These are phyloP conservation scores for Yamadazyma scolyti DNA, from an alignment of 805 yeast genomes.

Conservation along the genomic window DNA sequence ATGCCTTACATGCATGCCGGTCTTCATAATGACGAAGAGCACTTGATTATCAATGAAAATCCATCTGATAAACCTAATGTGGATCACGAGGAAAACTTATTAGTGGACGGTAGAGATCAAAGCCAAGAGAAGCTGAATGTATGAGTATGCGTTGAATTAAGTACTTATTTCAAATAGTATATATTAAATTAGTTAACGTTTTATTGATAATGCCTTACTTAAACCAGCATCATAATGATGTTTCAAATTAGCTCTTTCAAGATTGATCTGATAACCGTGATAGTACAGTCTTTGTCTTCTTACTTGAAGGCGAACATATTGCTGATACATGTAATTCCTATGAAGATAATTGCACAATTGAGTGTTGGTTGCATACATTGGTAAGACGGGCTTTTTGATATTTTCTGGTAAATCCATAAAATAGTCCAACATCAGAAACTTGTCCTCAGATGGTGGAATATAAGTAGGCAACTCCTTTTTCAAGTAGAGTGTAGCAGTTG, in stretches of 20 bases:
- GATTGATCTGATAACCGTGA: neutral
- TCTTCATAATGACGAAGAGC: slow-evolving; percentile 4
- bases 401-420: slow-evolving; percentile 1
- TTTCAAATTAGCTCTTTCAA: slow-evolving; percentile 1
- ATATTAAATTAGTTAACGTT: too few relatives aligned
- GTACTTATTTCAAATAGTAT: neutral
- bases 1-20: slow-evolving; percentile 20
- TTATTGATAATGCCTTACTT: slow-evolving; percentile 3
- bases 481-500: too few relatives aligned
- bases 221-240: slow-evolving; percentile 4
- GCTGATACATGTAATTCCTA: slow-evolving; percentile 16
- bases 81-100: slow-evolving; percentile 1
- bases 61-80: slow-evolving; percentile 5
- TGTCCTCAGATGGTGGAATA: slow-evolving; percentile 12
- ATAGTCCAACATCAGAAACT: slow-evolving; percentile 2
- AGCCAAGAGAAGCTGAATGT: too few relatives aligned
- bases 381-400: slow-evolving; percentile 19
- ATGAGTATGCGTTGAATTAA: too few relatives aligned
- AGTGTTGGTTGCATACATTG: slow-evolving; percentile 21
- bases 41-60: slow-evolving; percentile 4
- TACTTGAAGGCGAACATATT: slow-evolving; percentile 6
- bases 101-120: too few relatives aligned
- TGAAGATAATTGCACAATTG: slow-evolving; percentile 22
- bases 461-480: slow-evolving; percentile 12
- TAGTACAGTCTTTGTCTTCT: slow-evolving; percentile 6